phyloP scores from a whole-genome alignment of 2,329 filamentous ascomycete genomes.

The Mycosphaerella sp. region DNA sequence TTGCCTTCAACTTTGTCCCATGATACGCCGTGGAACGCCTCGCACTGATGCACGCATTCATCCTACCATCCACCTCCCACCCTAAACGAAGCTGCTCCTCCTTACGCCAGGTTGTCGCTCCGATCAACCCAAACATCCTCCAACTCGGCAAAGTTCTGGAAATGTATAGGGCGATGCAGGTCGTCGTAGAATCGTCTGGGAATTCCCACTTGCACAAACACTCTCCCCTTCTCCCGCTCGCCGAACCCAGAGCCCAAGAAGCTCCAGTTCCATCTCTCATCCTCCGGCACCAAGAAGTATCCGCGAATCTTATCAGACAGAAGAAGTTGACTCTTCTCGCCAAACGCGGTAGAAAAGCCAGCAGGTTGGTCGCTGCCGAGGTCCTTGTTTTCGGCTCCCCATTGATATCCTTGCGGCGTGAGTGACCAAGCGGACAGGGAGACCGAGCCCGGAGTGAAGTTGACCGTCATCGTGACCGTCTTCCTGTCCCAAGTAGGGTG shows the following conservation, averaged over 20 bases:
- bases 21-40: not conserved
- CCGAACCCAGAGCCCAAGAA: slow-evolving; percentile 92
- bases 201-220: slow-evolving; percentile 91
- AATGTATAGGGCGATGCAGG: slow-evolving; percentile 86
- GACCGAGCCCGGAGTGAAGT: slow-evolving; percentile 94
- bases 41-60: not conserved
- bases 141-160: slow-evolving; percentile 93
- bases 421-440: slow-evolving; percentile 91
- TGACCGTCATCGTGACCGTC: slow-evolving; percentile 89
- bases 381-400: slow-evolving; percentile 95
- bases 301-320: slow-evolving; percentile 90
- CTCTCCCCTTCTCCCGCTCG: slow-evolving; percentile 71
- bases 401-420: slow-evolving; percentile 87
- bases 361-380: slow-evolving; percentile 85
- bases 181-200: slow-evolving; percentile 85
- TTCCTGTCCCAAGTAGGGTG: slow-evolving; percentile 80
- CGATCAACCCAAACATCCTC: slow-evolving; percentile 96
- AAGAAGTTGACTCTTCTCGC: slow-evolving; percentile 89
- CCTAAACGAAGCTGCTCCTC: not conserved
- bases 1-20: not conserved
- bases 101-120: slow-evolving; percentile 80
- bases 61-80: not conserved
- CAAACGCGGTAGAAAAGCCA: slow-evolving; percentile 74
- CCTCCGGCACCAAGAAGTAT: slow-evolving; percentile 92
- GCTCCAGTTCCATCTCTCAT: slow-evolving; percentile 91